Base-by-base conservation (phyloP, 306 rosid species). In the Cicer cuneatum region DNA sequence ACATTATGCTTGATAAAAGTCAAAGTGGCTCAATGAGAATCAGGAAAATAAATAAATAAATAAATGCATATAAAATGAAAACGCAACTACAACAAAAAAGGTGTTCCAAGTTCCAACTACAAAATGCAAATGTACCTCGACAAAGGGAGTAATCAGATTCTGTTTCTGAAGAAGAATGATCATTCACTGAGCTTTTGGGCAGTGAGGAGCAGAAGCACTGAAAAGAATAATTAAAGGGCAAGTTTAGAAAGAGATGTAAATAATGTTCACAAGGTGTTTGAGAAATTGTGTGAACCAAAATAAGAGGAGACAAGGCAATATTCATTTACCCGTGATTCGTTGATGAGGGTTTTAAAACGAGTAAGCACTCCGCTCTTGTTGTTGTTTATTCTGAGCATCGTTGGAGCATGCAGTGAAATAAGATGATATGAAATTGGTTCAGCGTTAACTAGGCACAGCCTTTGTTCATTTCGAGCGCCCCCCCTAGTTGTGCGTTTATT, bases 221-320 rank as follows among this genome's bases (percentile, higher is more conserved):
- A 11, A 71, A 37, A 15, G 0, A 65, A 69, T 43, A 56, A 54
- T 46, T 14, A 4, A 72, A 66, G 14, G 24, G 14, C 24, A 59
- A 48, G 65, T 54, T 72, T 49, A 52, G 35, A 68, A 59, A 49
- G 54, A 59, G 65, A 75, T 29, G 37, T 61, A 0, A 45, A 13
- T 10, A 10, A 58, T 10, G 6, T 7, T 2, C 77, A 54, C 78
- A n/a, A 82, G 48, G 80, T 78, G 83, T 82, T 82, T 6, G 85
- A 78, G 21, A 73, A 82, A 82, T 9, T 73, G 85, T 7, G 69
- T 60, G 19, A 82, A 60, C 80, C 16, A 82, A 67, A 69, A 24
- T 24, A 72, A 51, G 7, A 40, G 3, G 21, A 60, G n/a, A 38
- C 19, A 47, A 42, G 1, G 24, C 16, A 9, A 4, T 58, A 42